These are phyloP conservation scores for Annulohypoxylon truncatum DNA, from an alignment of 2,329 filamentous ascomycete genomes.

Conservation along the genomic window DNA sequence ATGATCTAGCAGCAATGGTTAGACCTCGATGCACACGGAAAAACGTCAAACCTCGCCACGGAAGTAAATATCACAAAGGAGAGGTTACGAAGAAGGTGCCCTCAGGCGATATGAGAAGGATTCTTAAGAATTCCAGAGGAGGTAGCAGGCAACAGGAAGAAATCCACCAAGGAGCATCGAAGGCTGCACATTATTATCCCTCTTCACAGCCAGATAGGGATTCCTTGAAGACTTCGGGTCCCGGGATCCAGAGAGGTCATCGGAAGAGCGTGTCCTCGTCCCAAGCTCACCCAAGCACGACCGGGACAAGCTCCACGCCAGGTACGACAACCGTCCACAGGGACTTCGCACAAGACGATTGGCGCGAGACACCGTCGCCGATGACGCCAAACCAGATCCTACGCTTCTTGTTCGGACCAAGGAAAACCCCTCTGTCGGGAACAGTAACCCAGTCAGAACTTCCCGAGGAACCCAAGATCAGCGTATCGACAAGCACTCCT, in stretches of 20 bases:
- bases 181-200: not conserved
- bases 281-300: constrained; percentile 18
- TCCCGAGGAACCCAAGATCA: not conserved
- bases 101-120: not conserved
- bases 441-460: constrained; percentile 24
- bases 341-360: constrained; percentile 7
- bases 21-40: constrained; percentile 17
- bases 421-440: constrained; percentile 20
- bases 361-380: constrained; percentile 11
- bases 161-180: not conserved
- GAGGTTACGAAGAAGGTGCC: not conserved
- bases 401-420: constrained; percentile 21
- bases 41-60: constrained; percentile 7
- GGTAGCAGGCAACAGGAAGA: not conserved
- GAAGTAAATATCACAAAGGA: constrained; percentile 3
- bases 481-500: constrained; percentile 2
- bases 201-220: not conserved
- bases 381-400: constrained; percentile 29
- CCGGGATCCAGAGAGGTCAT: constrained; percentile 4
- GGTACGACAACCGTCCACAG: constrained; percentile 2
- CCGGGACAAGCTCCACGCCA: constrained; percentile 23
- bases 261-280: constrained; percentile 24
- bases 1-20: not conserved
- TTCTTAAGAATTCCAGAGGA: not conserved
- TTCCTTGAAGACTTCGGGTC: not conserved